These are phyloP conservation scores for Pseudocercospora cruenta DNA, from an alignment of 2,329 filamentous ascomycete genomes.

Conservation along the genomic window DNA sequence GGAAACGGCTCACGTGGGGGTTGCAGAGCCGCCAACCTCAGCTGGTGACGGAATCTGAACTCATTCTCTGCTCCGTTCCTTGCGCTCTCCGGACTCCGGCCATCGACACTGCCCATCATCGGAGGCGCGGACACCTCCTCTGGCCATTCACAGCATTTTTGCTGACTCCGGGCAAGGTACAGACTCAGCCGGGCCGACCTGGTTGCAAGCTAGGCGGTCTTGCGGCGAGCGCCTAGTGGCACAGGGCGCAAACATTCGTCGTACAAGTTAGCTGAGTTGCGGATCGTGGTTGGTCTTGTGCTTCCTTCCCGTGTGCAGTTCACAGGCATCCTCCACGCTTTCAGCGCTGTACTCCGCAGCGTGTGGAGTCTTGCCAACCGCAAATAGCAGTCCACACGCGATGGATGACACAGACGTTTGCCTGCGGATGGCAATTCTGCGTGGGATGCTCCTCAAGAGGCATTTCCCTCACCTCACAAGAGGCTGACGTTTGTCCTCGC, in stretches of 20 bases:
- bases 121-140: not conserved
- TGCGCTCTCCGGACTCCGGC: not conserved
- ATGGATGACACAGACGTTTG: slow-evolving; percentile 4
- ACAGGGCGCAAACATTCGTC: slow-evolving; percentile 5
- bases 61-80: not conserved
- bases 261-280: slow-evolving; percentile 17
- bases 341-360: slow-evolving; percentile 12
- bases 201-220: not conserved
- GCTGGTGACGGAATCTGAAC: not conserved
- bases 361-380: slow-evolving; percentile 8
- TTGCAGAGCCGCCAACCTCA: slow-evolving; percentile 3
- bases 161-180: slow-evolving; percentile 12
- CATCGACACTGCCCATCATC: not conserved
- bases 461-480: slow-evolving; percentile 8
- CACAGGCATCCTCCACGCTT: slow-evolving; percentile 17
- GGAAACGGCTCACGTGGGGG: not conserved
- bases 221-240: slow-evolving; percentile 1
- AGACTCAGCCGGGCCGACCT: not conserved
- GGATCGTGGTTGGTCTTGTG: slow-evolving; percentile 17
- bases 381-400: slow-evolving; percentile 4
- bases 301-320: slow-evolving; percentile 7
- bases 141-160: slow-evolving; percentile 15
- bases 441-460: slow-evolving; percentile 18
- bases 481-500: slow-evolving; percentile 22
- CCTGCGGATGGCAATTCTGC: slow-evolving; percentile 12